Evolutionary conservation across 2,329 filamentous ascomycete genomes (phyloP), one percentile per base, ranked within the genome.

Genomic region (Cercospora janseana): DNA sequence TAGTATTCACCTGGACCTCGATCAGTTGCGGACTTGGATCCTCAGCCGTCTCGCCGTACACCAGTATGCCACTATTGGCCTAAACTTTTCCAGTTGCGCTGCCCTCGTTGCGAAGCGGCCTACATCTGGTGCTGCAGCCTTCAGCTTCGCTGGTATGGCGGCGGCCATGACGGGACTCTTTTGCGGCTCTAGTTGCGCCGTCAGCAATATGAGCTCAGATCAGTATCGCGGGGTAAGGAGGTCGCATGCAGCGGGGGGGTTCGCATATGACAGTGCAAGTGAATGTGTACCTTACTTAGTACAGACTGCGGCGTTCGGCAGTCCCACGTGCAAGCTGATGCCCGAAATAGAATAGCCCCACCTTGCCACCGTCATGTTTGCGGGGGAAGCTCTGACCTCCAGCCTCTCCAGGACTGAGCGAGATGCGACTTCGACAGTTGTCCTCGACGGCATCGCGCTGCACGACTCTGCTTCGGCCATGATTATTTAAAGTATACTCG

Each of bases 21-120:
- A n/a, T 53, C 46, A 53, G 51, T 27, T n/a, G 27, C 41, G 31
- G 32, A 31, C 29, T n/a, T 15, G 15, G 21, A 32, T 28, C 31
- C 10, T 27, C 21, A 15, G 31, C 12, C 18, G 7, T 26, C 8
- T 16, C 61, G 56, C 79, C 86, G 66, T 79, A 95, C 92, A 93
- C 90, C 92, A 97, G 70, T 97, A 98, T 56, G 91, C 80, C 60
- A 97, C 80, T 52, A 93, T 88, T 6, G 93, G 93, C 70, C 92
- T 93, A 65, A 84, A 81, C 52, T 79, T 79, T 68, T 92, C 87
- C 41, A 98, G 80, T 74, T 98, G 92, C 27, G 82, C 80, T 26
- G 89, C 92, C 64, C 92, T 83, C 47, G 85, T 79, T 55, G 91
- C 84, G 69, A 94, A 96, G 54, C 89, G 87, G 59, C 82, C 83